Base-by-base conservation (phyloP, 2,329 filamentous ascomycete genomes). In the Orbilia quercus region DNA sequence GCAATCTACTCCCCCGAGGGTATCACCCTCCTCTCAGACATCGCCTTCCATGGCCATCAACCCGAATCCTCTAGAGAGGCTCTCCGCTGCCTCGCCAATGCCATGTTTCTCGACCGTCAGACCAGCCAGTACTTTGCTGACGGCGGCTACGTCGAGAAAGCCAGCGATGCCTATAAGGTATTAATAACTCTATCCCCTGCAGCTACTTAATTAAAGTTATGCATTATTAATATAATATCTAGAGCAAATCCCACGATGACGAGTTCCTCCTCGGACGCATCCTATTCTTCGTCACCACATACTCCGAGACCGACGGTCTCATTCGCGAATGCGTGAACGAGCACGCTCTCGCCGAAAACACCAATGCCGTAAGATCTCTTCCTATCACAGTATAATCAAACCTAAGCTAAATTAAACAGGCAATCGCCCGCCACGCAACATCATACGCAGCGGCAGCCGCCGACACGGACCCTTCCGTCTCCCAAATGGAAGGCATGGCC, bases 191-290 rank as follows among this genome's bases (percentile, higher is more conserved):
- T 5, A 18, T 42, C 5, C 38, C 22, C 11, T 48, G 12, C 11
- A 18, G 9, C 34, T 36, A 16, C 25, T 40, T 2, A 18, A 22
- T 14, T 28, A 25, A 9, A 25, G 14, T 23, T 23, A 51, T 57
- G 50, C 22, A 7, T 62, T 55, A 76, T 47, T 75, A 44, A 25
- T 31, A 36, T 12, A 45, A n/a, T 36, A 7, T 51, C 28, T 73
- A 86, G 84, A 88, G 85, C 66, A 89, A 92, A 74, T 89, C 84
- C 76, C 84, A 86, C 63, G 92, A 98, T 74, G 90, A 96, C 76
- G 93, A 98, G 79, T 97, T 98, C 80, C 84, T 98, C 1, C 82
- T 86, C 71, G 89, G 89, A n/a, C 86, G 92, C 58, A 87, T 96
- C 45, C 82, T 96, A 14, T 93, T 96, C 77, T 84, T 95, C 9